Conservation (phyloP, 257 asterid genomes). For the Solanum infundibuliforme region DNA sequence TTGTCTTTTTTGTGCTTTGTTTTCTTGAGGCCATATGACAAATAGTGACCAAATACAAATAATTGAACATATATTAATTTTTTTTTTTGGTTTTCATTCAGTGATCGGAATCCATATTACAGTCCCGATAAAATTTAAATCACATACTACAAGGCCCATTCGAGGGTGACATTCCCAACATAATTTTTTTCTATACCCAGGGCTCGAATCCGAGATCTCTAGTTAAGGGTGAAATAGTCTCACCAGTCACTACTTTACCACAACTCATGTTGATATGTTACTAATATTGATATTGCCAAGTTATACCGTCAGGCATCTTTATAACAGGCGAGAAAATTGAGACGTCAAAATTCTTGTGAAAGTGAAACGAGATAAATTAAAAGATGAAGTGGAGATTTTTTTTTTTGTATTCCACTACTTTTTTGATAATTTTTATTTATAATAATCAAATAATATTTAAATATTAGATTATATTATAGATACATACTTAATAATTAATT, state of each 20-base stretch:
- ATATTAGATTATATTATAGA: background rate
- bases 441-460: background rate
- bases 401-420: background rate
- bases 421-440: background rate
- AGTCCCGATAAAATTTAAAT: too few species aligned
- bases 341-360: too few species aligned
- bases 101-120: too few species aligned
- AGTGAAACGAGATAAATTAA: too few species aligned
- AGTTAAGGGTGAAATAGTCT: too few species aligned
- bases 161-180: rapidly evolving
- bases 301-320: background rate
- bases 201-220: background rate
- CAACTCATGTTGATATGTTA: background rate
- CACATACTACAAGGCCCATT: too few species aligned
- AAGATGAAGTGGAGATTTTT: background rate
- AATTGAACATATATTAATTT: background rate
- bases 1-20: background rate
- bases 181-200: rapidly evolving
- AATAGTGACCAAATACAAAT: background rate
- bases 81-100: too few species aligned
- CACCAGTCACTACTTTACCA: too few species aligned
- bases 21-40: background rate
- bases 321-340: background rate
- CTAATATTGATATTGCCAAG: background rate
- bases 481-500: background rate